A percentile compares a stretch with the other conserved stretches of the same genome.
Evolutionary conservation across 2,329 filamentous ascomycete species (phyloP).

Genomic region (Dichotomopilus funicola): DNA sequence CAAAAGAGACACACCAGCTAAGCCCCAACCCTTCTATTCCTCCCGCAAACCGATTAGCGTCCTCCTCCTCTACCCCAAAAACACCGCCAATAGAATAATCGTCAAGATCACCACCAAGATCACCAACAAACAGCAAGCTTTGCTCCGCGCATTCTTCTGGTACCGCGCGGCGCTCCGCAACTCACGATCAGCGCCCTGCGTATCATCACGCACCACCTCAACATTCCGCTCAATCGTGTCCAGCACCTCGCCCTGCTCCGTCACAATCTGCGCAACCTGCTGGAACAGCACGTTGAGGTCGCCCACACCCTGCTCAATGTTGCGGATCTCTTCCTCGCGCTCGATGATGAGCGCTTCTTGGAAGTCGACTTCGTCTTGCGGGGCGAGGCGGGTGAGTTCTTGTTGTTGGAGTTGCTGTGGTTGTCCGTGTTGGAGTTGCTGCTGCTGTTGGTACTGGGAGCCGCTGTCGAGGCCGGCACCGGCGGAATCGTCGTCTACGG

Average conservation of each 20-base stretch:
- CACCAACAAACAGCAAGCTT: conserved; percentile 84
- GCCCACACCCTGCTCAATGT: conserved; percentile 92
- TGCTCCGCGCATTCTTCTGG: conserved; percentile 91
- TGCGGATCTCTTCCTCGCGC: conserved; percentile 92
- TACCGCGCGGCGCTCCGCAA: conserved; percentile 79
- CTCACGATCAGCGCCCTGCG: conserved; percentile 78
- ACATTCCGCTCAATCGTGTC: conserved; percentile 87
- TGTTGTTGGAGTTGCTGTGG: conserved; percentile 59
- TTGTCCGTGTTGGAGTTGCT: conserved; percentile 55
- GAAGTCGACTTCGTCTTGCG: conserved; percentile 94
- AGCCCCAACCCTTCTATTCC: background rate
- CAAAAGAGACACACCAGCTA: too few species aligned
- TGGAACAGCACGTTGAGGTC: conserved; percentile 95
- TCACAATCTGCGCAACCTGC: conserved; percentile 96
- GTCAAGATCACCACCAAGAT: conserved; percentile 84
- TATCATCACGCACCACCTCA: conserved; percentile 72
- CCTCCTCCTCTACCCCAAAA: conserved; percentile 53
- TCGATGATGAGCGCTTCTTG: conserved; percentile 93
- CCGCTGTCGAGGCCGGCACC: conserved; percentile 4
- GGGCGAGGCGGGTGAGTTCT: conserved; percentile 72
- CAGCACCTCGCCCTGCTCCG: conserved; percentile 84
- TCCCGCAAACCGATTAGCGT: background rate
- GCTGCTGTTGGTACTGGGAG: conserved; percentile 23
- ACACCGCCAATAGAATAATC: conserved; percentile 81
- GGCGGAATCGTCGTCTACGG: conserved; percentile 55